A percentile compares a stretch with the other conserved stretches of the same genome.
Evolutionary conservation across 2,329 filamentous ascomycete genomes (phyloP).

Genomic region (Arthrinium phaeospermum): DNA sequence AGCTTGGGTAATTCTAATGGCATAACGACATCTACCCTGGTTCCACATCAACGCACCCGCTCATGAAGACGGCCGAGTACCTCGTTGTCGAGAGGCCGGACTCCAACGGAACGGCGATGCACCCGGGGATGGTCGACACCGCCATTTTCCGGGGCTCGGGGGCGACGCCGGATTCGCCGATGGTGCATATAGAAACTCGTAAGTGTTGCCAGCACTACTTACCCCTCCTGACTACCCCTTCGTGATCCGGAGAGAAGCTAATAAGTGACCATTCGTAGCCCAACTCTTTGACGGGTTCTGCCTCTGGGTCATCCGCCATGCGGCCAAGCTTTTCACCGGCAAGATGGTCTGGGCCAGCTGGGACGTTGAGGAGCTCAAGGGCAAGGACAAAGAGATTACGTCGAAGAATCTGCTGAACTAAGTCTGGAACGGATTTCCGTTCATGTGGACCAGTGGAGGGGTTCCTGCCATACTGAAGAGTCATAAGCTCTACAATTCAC

Average conservation of each 20-base stretch:
- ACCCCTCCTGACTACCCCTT: no score
- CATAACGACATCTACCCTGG: not conserved
- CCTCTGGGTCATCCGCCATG: not conserved
- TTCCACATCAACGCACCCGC: no score
- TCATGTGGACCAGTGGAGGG: accelerated
- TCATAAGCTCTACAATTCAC: no score
- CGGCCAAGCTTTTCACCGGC: not conserved
- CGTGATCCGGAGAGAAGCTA: no score
- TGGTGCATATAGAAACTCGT: not conserved
- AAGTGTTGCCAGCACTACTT: not conserved
- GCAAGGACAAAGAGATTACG: not conserved
- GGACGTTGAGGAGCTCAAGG: not conserved
- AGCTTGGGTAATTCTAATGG: not conserved
- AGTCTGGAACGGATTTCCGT: not conserved
- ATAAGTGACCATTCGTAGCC: not conserved
- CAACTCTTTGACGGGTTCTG: not conserved
- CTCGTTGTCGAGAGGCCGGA: not conserved
- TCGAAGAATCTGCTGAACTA: not conserved
- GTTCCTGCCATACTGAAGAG: not conserved
- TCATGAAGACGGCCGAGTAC: no score
- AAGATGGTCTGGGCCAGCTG: not conserved
- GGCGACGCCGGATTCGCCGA: not conserved
- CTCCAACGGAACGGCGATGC: not conserved
- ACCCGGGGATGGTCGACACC: not conserved
- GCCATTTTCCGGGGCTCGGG: not conserved